These are phyloP conservation scores for Narthecium ossifragum DNA, from an alignment of 106 monocot species.

Conservation along the genomic window DNA sequence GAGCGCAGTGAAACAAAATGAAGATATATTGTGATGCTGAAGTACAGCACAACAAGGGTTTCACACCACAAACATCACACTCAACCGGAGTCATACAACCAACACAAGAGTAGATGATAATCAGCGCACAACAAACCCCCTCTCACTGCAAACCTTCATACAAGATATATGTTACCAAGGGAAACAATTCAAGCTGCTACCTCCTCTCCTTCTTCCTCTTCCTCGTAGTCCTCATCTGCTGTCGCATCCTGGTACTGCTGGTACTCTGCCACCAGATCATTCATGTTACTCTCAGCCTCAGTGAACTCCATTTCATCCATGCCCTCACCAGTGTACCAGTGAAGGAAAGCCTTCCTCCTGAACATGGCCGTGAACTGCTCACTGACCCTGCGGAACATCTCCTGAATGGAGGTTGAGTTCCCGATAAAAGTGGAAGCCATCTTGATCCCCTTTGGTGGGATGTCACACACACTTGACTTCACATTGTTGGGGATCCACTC, in stretches of 20 bases:
- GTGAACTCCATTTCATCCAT: slow-evolving; percentile 59
- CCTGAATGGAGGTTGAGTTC: slow-evolving; percentile 47
- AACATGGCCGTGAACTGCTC: slow-evolving; percentile 56
- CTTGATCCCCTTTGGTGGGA: slow-evolving; percentile 16
- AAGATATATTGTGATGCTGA: no score
- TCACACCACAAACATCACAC: not conserved
- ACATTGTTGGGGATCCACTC: slow-evolving; percentile 21
- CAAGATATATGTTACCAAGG: not conserved
- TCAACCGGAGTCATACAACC: not conserved
- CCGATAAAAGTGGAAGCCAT: slow-evolving; percentile 26
- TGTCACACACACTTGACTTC: slow-evolving; percentile 17
- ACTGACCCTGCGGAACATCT: slow-evolving; percentile 45
- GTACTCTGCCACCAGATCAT: slow-evolving; percentile 43
- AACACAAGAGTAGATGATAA: not conserved
- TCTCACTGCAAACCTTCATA: not conserved
- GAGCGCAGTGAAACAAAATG: no score
- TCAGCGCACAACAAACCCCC: not conserved
- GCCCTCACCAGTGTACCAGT: slow-evolving; percentile 49
- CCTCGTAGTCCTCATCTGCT: slow-evolving; percentile 34
- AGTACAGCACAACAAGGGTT: no score
- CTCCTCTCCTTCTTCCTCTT: slow-evolving; percentile 24
- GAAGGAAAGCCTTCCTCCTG: slow-evolving; percentile 47
- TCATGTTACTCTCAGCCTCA: slow-evolving; percentile 53
- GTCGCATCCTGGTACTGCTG: slow-evolving; percentile 56
- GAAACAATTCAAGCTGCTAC: slow-evolving; percentile 8